phyloP scores from a whole-genome alignment of 1,284 basidiomycete genomes.

The Xanthoconium separans region DNA sequence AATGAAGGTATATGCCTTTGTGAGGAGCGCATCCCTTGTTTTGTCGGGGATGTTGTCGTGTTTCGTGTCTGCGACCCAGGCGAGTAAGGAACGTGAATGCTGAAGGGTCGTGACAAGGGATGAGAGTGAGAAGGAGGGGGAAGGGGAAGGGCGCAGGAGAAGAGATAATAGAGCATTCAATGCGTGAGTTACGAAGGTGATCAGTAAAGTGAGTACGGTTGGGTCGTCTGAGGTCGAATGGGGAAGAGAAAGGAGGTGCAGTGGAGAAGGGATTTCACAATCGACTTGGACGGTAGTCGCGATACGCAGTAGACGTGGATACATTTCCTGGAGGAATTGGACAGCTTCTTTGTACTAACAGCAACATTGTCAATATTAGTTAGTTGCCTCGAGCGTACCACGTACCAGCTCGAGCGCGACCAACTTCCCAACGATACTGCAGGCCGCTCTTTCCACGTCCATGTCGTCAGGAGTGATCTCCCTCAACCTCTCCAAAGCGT shows the following conservation, averaged over 20 bases:
- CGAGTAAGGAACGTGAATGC: slow-evolving; percentile 42
- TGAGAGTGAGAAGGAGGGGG: slow-evolving; percentile 16
- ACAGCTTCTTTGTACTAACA: slow-evolving; percentile 52
- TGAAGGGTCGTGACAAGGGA: slow-evolving; percentile 39
- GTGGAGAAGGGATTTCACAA: slow-evolving; percentile 5
- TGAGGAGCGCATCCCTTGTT: slow-evolving; percentile 56
- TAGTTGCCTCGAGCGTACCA: slow-evolving; percentile 3
- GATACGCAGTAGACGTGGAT: slow-evolving; percentile 37
- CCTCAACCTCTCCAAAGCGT: slow-evolving; percentile 47
- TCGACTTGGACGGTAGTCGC: neutral
- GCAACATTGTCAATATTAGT: slow-evolving; percentile 5
- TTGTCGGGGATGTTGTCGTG: slow-evolving; percentile 42
- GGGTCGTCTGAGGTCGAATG: slow-evolving; percentile 38
- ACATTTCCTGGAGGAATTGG: slow-evolving; percentile 45
- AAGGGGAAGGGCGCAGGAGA: slow-evolving; percentile 22
- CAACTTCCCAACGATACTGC: slow-evolving; percentile 62
- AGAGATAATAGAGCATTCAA: slow-evolving; percentile 40
- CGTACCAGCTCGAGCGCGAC: slow-evolving; percentile 65
- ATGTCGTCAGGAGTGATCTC: slow-evolving; percentile 45
- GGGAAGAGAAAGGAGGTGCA: slow-evolving; percentile 48
- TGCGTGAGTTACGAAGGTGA: slow-evolving; percentile 57
- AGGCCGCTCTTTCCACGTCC: slow-evolving; percentile 71
- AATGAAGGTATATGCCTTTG: slow-evolving; percentile 54
- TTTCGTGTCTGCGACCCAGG: slow-evolving; percentile 50
- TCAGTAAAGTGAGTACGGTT: slow-evolving; percentile 50